Evolutionary conservation across 192 early-diverging fungal species (phyloP).

Genomic region (Mortierella hygrophila): DNA sequence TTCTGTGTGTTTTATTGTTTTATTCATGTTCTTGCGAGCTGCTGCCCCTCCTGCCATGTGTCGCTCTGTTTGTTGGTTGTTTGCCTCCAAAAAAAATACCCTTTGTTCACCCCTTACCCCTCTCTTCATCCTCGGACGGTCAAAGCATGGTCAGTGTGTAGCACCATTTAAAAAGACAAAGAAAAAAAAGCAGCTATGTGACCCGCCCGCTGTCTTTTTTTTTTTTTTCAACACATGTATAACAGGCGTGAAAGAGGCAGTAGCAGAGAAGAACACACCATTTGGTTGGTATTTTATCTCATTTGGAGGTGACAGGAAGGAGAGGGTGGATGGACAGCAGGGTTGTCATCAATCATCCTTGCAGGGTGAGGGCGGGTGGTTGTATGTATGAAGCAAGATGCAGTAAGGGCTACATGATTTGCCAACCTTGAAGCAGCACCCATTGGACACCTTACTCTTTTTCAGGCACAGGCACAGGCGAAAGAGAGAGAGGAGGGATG

Average conservation of each 20-base stretch:
- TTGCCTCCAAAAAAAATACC: background rate
- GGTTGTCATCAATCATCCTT: background rate
- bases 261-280: slow-evolving; percentile 1
- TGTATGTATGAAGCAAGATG: background rate
- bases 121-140: background rate
- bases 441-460: background rate
- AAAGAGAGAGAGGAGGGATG: background rate
- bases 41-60: slow-evolving; percentile 1
- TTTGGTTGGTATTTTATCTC: slow-evolving; percentile 13
- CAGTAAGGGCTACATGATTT: background rate
- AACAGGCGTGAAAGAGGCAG: background rate
- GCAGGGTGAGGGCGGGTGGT: background rate
- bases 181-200: background rate
- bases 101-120: background rate
- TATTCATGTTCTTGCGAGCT: background rate
- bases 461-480: background rate
- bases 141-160: slow-evolving; percentile 18
- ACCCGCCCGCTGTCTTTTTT: background rate
- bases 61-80: background rate
- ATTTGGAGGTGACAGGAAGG: background rate
- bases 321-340: background rate
- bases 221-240: background rate
- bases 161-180: background rate
- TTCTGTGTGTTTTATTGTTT: background rate
- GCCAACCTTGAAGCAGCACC: background rate